These are phyloP conservation scores for Pseudocercospora cruenta DNA, from an alignment of 2,329 filamentous ascomycete genomes.

Conservation along the genomic window DNA sequence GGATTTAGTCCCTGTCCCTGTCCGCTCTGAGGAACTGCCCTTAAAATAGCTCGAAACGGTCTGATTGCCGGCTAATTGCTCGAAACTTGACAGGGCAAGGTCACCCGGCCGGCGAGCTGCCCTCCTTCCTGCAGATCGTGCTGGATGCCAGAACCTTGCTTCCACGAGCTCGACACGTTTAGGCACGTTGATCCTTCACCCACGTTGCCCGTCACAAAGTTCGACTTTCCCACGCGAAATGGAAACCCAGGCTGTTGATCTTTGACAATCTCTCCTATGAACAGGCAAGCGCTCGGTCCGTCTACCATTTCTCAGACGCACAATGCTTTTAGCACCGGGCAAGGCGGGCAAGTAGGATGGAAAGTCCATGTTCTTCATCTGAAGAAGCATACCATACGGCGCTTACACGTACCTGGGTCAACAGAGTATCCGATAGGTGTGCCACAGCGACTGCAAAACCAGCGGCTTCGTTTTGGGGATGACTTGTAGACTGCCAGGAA, in stretches of 20 bases:
- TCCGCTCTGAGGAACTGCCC: neutral
- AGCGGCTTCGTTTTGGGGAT: constrained; percentile 16
- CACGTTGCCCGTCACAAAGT: constrained; percentile 12
- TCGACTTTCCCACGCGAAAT: neutral
- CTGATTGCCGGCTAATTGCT: neutral
- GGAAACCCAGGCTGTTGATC: constrained; percentile 8
- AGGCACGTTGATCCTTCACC: constrained; percentile 4
- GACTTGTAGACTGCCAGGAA: constrained; percentile 14
- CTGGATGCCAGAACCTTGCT: constrained; percentile 18
- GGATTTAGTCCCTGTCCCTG: neutral
- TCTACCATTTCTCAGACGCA: neutral
- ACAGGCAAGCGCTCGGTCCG: constrained; percentile 7
- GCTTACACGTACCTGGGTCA: neutral
- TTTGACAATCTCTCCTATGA: constrained; percentile 8
- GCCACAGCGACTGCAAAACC: constrained; percentile 21
- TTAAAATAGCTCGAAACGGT: neutral
- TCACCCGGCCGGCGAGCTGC: no score
- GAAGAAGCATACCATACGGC: neutral
- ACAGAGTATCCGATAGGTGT: constrained; percentile 20
- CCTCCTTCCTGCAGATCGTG: constrained; percentile 8
- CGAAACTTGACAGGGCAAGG: no score
- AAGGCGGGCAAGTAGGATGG: neutral
- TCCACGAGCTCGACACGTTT: constrained; percentile 18
- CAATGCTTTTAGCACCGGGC: constrained; percentile 9
- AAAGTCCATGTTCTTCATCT: neutral